Base-by-base conservation (phyloP, 1,284 basidiomycete species). In the Coniophora puteana region DNA sequence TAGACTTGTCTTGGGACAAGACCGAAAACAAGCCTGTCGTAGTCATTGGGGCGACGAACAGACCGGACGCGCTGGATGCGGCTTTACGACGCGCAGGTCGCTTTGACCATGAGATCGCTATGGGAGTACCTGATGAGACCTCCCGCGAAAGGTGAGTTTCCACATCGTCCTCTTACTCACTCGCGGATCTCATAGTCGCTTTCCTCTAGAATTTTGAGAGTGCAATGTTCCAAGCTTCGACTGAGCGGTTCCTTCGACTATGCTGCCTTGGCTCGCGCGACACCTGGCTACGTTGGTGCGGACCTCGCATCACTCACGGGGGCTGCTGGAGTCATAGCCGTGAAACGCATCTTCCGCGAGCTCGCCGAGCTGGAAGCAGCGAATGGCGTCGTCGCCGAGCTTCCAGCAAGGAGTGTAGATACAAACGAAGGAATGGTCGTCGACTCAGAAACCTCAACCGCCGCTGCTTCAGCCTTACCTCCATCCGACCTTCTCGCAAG, bases 71-170 rank as follows among this genome's bases (percentile, higher is more conserved):
- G 6, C 73, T 98, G 7, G 95, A 99, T 60, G 83, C 94, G 0
- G 95, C 95, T 0, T 68, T 98, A 11, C 80, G 95, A 32, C 75
- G 94, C 49, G 95, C 94, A 3, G 95, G 95, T 3, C 71, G 95
- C 29, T 99, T 99, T 53, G 95, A 98, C 58, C 92, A 96, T 53
- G 95, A 99, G 64, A 98, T 99, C 43, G 88, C 89, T 40, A 93
- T 98, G 87, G 90, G 92, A 18, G 94, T 98, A 4, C 95, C 95
- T 2, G 92, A 95, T 52, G 89, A 97, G 51, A 82, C 82, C 46
- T 91, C 84, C 0, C 74, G 93, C 41, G 88, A 90, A 55, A 89
- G 94, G 92, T 95, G 45, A 54, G 83, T 67, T 28, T 25, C 22
- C 12, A 8, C 4, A 27, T n/a, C 3, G 8, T 45, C 8, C 21